Conservation (phyloP, 306 rosid species). For the Malus sieversii region DNA sequence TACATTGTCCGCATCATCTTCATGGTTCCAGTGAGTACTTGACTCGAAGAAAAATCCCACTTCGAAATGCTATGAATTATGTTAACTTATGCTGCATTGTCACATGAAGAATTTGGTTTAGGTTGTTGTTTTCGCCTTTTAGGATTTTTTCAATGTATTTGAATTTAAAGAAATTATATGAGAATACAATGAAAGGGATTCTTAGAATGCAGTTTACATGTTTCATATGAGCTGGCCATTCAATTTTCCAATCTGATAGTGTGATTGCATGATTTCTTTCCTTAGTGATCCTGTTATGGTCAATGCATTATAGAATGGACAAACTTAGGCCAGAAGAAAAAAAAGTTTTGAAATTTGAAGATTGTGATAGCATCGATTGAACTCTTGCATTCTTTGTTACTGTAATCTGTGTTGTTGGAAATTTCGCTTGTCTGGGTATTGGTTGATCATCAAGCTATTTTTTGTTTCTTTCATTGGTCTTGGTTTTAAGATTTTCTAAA, state of each 20-base stretch:
- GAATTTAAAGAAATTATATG: not conserved
- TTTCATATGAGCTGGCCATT: not conserved
- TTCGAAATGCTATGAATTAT: not conserved
- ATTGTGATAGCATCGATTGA: not conserved
- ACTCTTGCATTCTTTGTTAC: not conserved
- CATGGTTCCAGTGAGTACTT: slow-evolving; percentile 82
- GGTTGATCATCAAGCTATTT: not conserved
- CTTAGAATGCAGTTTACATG: not conserved
- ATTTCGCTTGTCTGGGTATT: not conserved
- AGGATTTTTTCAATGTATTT: not conserved
- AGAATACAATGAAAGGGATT: not conserved
- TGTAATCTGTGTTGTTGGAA: not conserved
- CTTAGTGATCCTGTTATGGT: not conserved
- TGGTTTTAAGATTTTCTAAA: not conserved
- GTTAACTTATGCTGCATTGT: not conserved
- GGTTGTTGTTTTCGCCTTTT: not conserved
- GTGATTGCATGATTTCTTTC: not conserved
- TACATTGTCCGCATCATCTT: slow-evolving; percentile 84
- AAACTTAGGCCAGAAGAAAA: not conserved
- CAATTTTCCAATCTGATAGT: not conserved
- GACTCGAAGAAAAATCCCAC: not conserved
- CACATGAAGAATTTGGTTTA: not conserved
- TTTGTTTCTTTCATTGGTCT: not conserved
- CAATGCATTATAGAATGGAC: not conserved
- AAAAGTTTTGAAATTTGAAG: not conserved